Base-by-base conservation (phyloP, 495 filamentous ascomycete species). In the Penicillium cosmopolitanum region DNA sequence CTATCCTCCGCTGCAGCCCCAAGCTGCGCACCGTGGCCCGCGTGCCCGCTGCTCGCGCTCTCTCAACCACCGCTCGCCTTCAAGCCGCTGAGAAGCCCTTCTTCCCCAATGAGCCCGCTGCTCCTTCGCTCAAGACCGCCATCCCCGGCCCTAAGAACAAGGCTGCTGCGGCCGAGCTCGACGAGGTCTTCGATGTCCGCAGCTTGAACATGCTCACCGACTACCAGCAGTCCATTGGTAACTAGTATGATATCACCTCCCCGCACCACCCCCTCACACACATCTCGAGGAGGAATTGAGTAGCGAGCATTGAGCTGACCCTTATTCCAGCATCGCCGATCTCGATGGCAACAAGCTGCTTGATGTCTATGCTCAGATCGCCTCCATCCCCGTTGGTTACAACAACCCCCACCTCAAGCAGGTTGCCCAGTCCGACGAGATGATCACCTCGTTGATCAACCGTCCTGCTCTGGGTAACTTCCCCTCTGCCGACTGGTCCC, bases 381-480 rank as follows among this genome's bases (percentile, higher is more conserved):
- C 95, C 64, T 97, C 94, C 23, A 98, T 98, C 70, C 94, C 94
- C 31, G 81, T 98, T 56, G 95, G 95, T 51, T 98, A 98, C 84
- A 96, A 92, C 84, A 98, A 98, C 77, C 90, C 93, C 21, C 73
- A 82, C 63, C 83, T 98, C 53, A 78, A 82, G 58, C 79, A 87
- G 69, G 86, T 87, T 31, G 90, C 91, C 36, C 79, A 78, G 54
- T 88, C 86, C 62, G 84, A 86, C 28, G 87, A 96, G 70, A 96
- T 96, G 91, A 80, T 85, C 70, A 86, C 81, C 56, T 85, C 90
- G 42, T 69, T 97, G 63, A 92, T 97, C 82, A 97, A 98, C 82
- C 87, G 95, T 28, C 95, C 95, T 6, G 95, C 95, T 10, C 82
- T 98, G 51, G 95, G 95, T 67, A 97, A 96, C 84, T 98, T 98